Evolutionary conservation across 106 monocot genomes (phyloP).

Genomic region (Apostasia shenzhenica): DNA sequence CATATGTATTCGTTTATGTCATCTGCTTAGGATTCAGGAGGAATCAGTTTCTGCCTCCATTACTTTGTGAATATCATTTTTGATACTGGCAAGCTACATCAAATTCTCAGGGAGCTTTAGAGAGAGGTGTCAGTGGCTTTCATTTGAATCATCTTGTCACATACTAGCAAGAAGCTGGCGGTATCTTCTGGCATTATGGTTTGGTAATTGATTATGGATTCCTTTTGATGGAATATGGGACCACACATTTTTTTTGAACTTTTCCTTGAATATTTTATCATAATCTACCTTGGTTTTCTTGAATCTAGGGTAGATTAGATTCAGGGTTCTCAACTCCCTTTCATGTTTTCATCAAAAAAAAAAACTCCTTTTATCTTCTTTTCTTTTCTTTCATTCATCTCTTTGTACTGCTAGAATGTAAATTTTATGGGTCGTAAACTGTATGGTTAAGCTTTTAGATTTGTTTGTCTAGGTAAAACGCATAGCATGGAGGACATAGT

Average conservation of each 20-base stretch:
- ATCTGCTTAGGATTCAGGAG: conserved; percentile 49
- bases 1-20: conserved; percentile 48
- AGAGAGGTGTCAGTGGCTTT: conserved; percentile 55
- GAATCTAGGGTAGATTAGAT: no score
- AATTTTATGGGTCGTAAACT: no score
- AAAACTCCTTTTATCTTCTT: no score
- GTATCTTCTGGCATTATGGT: conserved; percentile 80
- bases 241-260: neutral
- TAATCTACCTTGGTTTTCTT: no score
- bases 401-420: no score
- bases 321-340: no score
- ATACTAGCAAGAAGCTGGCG: conserved; percentile 56
- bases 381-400: no score
- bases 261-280: neutral
- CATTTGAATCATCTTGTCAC: conserved; percentile 45
- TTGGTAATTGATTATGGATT: conserved; percentile 35
- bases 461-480: no score
- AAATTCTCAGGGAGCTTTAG: conserved; percentile 37
- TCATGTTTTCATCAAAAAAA: no score
- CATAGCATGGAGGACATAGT: no score
- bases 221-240: neutral
- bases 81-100: conserved; percentile 54
- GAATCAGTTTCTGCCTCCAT: conserved; percentile 31
- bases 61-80: conserved; percentile 49
- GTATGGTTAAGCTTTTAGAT: no score